A percentile compares a stretch with the other conserved stretches of the same genome.
These are phyloP conservation scores for Pichia californica DNA, from an alignment of 805 yeast species.

Conservation along the genomic window DNA sequence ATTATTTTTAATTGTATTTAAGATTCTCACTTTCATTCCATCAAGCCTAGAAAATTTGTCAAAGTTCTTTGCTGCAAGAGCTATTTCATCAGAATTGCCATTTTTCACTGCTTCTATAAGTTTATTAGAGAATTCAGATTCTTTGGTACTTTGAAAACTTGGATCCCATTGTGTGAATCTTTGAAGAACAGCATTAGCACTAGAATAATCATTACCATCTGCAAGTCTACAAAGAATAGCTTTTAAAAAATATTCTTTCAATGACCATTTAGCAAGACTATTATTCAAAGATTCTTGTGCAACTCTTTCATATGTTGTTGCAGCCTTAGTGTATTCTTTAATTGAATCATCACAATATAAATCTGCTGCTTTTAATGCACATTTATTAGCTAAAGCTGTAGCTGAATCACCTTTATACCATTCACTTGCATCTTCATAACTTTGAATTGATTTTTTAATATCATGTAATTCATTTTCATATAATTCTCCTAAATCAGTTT, in stretches of 20 bases:
- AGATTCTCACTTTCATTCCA: slow-evolving; percentile 79
- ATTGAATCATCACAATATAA: slow-evolving; percentile 56
- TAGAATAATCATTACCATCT: slow-evolving; percentile 69
- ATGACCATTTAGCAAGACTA: slow-evolving; percentile 77
- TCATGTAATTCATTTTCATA: slow-evolving; percentile 75
- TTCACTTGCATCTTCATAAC: slow-evolving; percentile 92
- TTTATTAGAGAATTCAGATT: slow-evolving; percentile 59
- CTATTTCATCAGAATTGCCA: slow-evolving; percentile 72
- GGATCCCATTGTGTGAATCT: slow-evolving; percentile 68
- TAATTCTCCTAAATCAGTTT: slow-evolving; percentile 82
- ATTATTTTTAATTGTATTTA: slow-evolving; percentile 68
- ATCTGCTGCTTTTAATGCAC: slow-evolving; percentile 85
- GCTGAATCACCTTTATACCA: slow-evolving; percentile 95
- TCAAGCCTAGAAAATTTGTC: slow-evolving; percentile 88
- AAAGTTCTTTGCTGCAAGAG: slow-evolving; percentile 69
- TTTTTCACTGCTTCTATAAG: slow-evolving; percentile 68
- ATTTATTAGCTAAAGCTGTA: slow-evolving; percentile 81
- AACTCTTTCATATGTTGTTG: slow-evolving; percentile 68
- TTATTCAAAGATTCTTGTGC: slow-evolving; percentile 72
- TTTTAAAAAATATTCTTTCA: slow-evolving; percentile 87
- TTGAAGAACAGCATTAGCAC: slow-evolving; percentile 67
- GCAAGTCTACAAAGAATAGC: slow-evolving; percentile 79
- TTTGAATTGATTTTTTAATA: slow-evolving; percentile 57
- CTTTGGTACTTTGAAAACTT: slow-evolving; percentile 68
- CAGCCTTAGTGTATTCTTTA: slow-evolving; percentile 71